Evolutionary conservation across 805 yeast species (phyloP).

Genomic region (Yamadazyma laniorum): DNA sequence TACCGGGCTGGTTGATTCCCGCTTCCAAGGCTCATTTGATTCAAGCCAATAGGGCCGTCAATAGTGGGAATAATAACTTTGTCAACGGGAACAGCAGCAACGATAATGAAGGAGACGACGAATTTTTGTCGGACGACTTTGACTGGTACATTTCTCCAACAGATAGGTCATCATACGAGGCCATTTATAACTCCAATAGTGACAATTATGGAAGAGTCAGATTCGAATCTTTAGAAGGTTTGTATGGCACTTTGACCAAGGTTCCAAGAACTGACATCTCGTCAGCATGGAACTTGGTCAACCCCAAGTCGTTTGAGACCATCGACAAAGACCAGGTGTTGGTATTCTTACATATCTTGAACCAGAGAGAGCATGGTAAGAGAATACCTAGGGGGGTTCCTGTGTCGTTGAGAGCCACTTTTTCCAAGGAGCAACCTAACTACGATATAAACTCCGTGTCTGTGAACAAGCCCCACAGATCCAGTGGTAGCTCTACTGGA

Average conservation of each 20-base stretch:
- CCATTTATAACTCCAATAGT: constrained; percentile 68
- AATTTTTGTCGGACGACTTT: constrained; percentile 61
- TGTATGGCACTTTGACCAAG: constrained; percentile 64
- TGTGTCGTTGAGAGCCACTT: constrained; percentile 84
- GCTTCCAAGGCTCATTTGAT: constrained; percentile 81
- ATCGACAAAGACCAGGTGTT: constrained; percentile 92
- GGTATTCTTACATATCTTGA: constrained; percentile 85
- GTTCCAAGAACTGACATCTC: constrained; percentile 84
- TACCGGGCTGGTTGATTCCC: constrained; percentile 94
- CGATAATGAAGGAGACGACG: constrained; percentile 61
- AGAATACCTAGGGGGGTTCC: constrained; percentile 95
- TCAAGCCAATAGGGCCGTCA: constrained; percentile 77
- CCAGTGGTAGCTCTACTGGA: constrained; percentile 10
- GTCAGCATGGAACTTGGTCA: constrained; percentile 92
- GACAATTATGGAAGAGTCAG: constrained; percentile 80
- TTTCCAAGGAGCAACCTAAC: constrained; percentile 78
- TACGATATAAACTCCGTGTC: constrained; percentile 51
- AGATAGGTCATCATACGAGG: constrained; percentile 75
- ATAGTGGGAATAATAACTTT: constrained; percentile 19
- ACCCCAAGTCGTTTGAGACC: constrained; percentile 82
- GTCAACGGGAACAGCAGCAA: constrained; percentile 32
- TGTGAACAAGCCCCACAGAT: constrained; percentile 24
- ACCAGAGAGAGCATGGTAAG: constrained; percentile 82
- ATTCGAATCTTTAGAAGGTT: constrained; percentile 65
- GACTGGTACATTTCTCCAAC: constrained; percentile 97